Base-by-base conservation (phyloP, 306 rosid genomes). In the Astragalus glycyphyllos region DNA sequence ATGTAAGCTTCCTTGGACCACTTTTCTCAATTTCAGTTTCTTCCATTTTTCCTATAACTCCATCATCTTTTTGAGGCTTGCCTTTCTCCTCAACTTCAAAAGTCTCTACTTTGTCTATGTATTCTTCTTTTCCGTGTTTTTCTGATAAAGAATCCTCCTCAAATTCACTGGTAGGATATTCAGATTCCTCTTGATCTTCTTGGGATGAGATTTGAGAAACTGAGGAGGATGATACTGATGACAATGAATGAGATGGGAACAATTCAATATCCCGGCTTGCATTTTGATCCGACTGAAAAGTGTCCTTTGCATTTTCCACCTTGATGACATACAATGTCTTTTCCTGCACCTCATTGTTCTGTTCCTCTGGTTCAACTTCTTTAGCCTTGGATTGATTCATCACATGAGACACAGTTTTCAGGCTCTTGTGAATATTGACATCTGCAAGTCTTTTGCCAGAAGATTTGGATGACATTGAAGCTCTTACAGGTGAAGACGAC, bases 261-360 rank as follows among this genome's bases (percentile, higher is more conserved):
- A 55, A 63, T 59, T 85, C 76, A 45, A 46, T 62, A 29, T 49
- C 82, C 69, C 47, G 59, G 73, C 45, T 76, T 71, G 67, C 81
- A 66, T 74, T 77, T 65, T 82, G 86, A 84, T 83, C 82, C 12
- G 83, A 83, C 54, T 73, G 84, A 56, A 60, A 65, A 57, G 82
- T 53, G 20, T 73, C 71, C 5, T 76, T 79, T 70, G 81, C 89
- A 32, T 67, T 85, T 74, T 81, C 91, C 40, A 86, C 58, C 81
- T 79, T 74, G 61, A 87, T 76, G 77, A 87, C 88, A 81, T 87
- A 82, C 87, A 91, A 58, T 62, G 89, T 94, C 80, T 84, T 89
- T 74, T 89, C 99, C 68, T 72, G 51, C 15, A 79, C 80, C 82
- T 83, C 87, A 7, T 58, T 13, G 13, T 57, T 17, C 15, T 38